These are phyloP conservation scores for Hypoxylon sp. DNA, from an alignment of 2,329 filamentous ascomycete genomes.

Conservation along the genomic window DNA sequence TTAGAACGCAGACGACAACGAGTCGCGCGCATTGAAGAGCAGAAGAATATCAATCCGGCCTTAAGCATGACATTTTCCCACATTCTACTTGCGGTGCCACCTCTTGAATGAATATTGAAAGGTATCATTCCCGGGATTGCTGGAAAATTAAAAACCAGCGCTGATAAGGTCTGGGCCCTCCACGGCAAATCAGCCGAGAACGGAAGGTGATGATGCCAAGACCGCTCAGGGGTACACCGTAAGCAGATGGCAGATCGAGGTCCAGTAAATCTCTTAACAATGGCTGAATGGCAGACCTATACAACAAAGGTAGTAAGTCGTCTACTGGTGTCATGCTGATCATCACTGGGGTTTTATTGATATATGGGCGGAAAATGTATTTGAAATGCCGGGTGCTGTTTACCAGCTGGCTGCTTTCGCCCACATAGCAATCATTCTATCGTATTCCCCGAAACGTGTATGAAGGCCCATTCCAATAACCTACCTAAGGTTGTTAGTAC, in stretches of 20 bases:
- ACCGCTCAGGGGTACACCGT: slow-evolving; percentile 18
- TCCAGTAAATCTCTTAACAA: slow-evolving; percentile 11
- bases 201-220: slow-evolving; percentile 43
- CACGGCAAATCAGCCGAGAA: slow-evolving; percentile 42
- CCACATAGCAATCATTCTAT: too few species aligned
- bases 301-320: neutral
- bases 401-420: too few species aligned
- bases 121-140: slow-evolving; percentile 30
- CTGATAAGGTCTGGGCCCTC: slow-evolving; percentile 34
- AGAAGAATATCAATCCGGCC: slow-evolving; percentile 17
- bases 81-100: slow-evolving; percentile 18
- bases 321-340: neutral
- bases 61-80: slow-evolving; percentile 31
- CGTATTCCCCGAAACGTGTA: too few species aligned
- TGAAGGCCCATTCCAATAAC: too few species aligned
- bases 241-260: slow-evolving; percentile 14
- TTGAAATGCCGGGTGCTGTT: too few species aligned
- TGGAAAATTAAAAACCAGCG: slow-evolving; percentile 32
- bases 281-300: slow-evolving; percentile 1
- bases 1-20: slow-evolving; percentile 21
- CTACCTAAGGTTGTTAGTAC: too few species aligned
- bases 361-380: neutral
- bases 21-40: slow-evolving; percentile 24
- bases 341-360: neutral
- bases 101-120: slow-evolving; percentile 24